These are phyloP conservation scores for Spizellomyces punctatus DNA, from an alignment of 192 early-diverging fungal species.

Conservation along the genomic window DNA sequence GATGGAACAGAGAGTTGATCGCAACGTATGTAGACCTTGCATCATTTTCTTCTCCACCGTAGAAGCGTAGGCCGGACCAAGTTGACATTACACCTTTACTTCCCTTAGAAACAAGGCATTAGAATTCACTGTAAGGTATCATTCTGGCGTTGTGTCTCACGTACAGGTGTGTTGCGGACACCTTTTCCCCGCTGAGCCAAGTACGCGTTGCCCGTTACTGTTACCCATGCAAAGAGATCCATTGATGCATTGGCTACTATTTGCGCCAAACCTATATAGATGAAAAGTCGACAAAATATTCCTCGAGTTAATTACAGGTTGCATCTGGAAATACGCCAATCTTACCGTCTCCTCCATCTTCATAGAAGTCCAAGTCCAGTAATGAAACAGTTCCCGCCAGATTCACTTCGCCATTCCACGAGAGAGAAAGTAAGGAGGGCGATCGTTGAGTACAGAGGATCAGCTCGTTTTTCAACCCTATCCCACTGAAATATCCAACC, in stretches of 20 bases:
- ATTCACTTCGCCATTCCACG: slow-evolving; percentile 70
- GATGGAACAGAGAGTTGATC: slow-evolving; percentile 69
- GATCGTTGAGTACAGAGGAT: slow-evolving; percentile 68
- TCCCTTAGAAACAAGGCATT: slow-evolving; percentile 1
- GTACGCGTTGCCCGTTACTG: slow-evolving; percentile 66
- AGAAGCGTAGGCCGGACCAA: slow-evolving; percentile 41
- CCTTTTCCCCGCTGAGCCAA: slow-evolving; percentile 38
- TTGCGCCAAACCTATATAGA: slow-evolving; percentile 4
- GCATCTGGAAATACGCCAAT: no score
- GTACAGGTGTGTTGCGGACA: neutral
- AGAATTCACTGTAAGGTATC: slow-evolving; percentile 1
- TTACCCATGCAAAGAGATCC: slow-evolving; percentile 61
- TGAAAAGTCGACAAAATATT: neutral
- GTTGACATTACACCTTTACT: slow-evolving; percentile 6
- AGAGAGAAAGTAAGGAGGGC: slow-evolving; percentile 72
- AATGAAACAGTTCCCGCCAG: slow-evolving; percentile 56
- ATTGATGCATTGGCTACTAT: slow-evolving; percentile 24
- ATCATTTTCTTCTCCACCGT: slow-evolving; percentile 12
- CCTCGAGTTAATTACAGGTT: neutral
- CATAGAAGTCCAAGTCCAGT: slow-evolving; percentile 52
- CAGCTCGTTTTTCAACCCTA: slow-evolving; percentile 65
- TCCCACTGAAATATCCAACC: slow-evolving; percentile 47
- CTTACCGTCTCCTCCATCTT: slow-evolving; percentile 43
- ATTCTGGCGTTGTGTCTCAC: neutral
- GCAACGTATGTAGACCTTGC: slow-evolving; percentile 56